A percentile compares a stretch with the other conserved stretches of the same genome.
Evolutionary conservation across 2,329 filamentous ascomycete genomes (phyloP).

Genomic region (Penicillium sp.): DNA sequence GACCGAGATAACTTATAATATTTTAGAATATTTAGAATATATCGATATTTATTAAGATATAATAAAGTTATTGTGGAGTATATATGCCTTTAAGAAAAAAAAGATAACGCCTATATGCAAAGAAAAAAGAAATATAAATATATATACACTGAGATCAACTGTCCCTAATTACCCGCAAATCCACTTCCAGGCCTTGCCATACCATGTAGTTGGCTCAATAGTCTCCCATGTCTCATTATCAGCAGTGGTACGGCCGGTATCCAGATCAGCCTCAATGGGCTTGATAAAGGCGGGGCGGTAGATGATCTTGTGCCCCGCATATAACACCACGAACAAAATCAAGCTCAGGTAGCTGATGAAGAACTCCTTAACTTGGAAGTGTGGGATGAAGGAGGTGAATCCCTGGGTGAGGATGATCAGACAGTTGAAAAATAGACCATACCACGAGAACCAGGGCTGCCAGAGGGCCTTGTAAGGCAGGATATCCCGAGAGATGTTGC

Average conservation of each 20-base stretch:
- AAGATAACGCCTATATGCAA: background rate
- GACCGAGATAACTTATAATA: constrained; percentile 1
- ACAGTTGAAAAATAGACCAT: constrained; percentile 63
- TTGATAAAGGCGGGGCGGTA: constrained; percentile 38
- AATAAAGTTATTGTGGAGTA: background rate
- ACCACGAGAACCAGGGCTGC: constrained; percentile 64
- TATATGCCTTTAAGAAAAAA: background rate
- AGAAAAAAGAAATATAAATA: background rate
- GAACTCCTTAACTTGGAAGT: constrained; percentile 58
- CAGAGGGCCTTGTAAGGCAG: constrained; percentile 62
- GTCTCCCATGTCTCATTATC: constrained; percentile 39
- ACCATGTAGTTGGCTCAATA: constrained; percentile 28
- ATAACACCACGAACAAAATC: constrained; percentile 60
- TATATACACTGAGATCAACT: background rate
- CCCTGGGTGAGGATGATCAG: constrained; percentile 66
- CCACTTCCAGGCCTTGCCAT: constrained; percentile 29
- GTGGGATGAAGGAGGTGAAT: constrained; percentile 62
- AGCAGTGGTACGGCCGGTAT: constrained; percentile 37
- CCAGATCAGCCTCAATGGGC: constrained; percentile 42
- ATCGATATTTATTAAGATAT: background rate
- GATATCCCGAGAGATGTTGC: constrained; percentile 56
- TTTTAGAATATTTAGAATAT: no score
- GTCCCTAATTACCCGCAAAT: constrained; percentile 13
- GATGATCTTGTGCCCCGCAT: constrained; percentile 56
- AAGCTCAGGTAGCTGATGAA: constrained; percentile 64